These are phyloP conservation scores for Tolypocladium paradoxum DNA, from an alignment of 2,329 filamentous ascomycete species.

Conservation along the genomic window DNA sequence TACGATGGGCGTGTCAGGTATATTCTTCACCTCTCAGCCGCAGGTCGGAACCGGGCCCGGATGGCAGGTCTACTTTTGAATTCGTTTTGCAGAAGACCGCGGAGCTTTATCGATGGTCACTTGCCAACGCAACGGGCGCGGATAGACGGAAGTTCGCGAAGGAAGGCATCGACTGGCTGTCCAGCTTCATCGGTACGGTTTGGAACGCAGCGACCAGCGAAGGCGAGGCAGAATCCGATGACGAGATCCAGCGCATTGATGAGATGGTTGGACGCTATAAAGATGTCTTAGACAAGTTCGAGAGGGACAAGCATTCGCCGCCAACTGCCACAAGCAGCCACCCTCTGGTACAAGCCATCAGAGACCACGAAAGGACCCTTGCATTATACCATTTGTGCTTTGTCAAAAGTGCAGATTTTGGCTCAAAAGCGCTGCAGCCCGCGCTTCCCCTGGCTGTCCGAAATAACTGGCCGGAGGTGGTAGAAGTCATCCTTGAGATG, in stretches of 20 bases:
- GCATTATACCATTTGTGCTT: slow-evolving; percentile 4
- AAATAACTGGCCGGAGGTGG: slow-evolving; percentile 6
- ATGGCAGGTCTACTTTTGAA: not conserved
- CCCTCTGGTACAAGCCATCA: slow-evolving; percentile 1
- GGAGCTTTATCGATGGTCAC: slow-evolving; percentile 4
- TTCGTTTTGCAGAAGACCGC: not conserved
- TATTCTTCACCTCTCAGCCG: not conserved
- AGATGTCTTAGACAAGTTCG: not conserved
- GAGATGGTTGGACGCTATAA: slow-evolving; percentile 4
- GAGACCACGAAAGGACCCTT: not conserved
- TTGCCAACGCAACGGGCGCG: not conserved
- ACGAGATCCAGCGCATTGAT: not conserved
- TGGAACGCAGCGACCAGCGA: not conserved
- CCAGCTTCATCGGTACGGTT: not conserved
- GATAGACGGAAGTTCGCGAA: not conserved
- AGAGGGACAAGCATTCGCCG: not conserved
- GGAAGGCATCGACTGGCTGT: slow-evolving; percentile 3
- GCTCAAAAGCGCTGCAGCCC: not conserved
- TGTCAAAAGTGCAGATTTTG: not conserved
- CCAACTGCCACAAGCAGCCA: not conserved
- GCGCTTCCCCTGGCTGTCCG: slow-evolving; percentile 6
- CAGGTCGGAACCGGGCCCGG: not conserved
- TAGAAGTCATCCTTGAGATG: slow-evolving; percentile 5
- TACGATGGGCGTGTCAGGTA: slow-evolving; percentile 1
- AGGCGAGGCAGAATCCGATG: too few relatives aligned